Conservation (phyloP, 2,329 filamentous ascomycete species). For the Colletotrichum costaricense region DNA sequence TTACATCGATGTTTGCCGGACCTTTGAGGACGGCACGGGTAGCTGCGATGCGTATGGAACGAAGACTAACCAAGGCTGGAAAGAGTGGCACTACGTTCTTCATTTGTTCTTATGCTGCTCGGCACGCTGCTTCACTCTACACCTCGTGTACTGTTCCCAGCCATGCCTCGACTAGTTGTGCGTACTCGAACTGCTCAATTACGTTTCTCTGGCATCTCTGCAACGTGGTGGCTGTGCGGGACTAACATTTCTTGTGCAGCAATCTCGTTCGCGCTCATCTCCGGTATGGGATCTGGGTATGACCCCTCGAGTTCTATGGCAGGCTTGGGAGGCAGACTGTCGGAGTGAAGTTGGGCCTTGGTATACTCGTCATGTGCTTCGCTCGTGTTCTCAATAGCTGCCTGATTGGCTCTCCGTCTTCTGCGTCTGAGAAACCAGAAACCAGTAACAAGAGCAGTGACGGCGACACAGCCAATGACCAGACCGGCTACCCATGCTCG, state of each 20-base stretch:
- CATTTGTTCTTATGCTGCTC: neutral
- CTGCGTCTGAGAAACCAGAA: conserved; percentile 8
- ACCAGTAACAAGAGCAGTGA: neutral
- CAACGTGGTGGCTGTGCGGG: neutral
- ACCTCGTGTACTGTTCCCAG: neutral
- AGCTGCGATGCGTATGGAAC: neutral
- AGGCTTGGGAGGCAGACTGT: neutral
- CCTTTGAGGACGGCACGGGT: neutral
- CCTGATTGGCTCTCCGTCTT: neutral
- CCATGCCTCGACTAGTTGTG: neutral
- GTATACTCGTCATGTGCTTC: neutral
- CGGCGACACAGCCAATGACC: neutral
- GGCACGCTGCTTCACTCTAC: neutral
- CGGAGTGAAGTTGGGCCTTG: conserved; percentile 3
- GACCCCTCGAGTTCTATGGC: neutral
- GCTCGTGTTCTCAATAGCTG: neutral
- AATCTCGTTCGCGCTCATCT: conserved; percentile 2
- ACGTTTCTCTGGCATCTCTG: neutral
- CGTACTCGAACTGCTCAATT: neutral
- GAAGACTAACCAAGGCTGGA: neutral
- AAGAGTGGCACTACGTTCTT: neutral
- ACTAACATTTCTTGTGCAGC: neutral
- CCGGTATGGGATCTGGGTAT: neutral
- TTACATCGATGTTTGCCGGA: neutral
- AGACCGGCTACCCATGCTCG: conserved; percentile 19